These are phyloP conservation scores for Phytophthora hybrid DNA, from an alignment of 352 stramenopile genomes.

Conservation along the genomic window DNA sequence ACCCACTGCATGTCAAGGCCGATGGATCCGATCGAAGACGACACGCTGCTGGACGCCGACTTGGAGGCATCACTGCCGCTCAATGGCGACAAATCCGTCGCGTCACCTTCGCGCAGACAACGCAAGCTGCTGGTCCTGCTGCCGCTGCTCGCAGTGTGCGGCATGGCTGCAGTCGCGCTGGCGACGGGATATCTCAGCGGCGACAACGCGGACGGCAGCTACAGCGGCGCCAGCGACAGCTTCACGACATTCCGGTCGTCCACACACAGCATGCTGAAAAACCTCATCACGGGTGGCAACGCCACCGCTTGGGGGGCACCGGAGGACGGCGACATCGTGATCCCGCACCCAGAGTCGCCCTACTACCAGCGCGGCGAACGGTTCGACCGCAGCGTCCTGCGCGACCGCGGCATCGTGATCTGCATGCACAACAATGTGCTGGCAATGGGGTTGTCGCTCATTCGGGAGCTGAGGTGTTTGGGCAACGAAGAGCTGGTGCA, in stretches of 20 bases:
- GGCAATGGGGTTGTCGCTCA: conserved; percentile 32
- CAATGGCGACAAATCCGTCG: conserved; percentile 14
- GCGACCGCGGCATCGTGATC: conserved; percentile 41
- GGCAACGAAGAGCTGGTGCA: conserved; percentile 36
- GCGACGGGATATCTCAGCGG: conserved; percentile 20
- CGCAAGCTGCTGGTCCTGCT: conserved; percentile 27
- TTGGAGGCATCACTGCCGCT: conserved; percentile 20
- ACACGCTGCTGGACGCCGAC: conserved; percentile 7
- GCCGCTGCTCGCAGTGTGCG: conserved; percentile 19
- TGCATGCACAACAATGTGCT: conserved; percentile 41
- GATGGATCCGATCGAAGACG: conserved; percentile 18
- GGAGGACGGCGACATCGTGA: conserved; percentile 24
- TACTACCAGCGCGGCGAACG: conserved; percentile 31
- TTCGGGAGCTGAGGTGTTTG: conserved; percentile 30
- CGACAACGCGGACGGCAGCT: conserved; percentile 2
- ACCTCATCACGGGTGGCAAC: conserved; percentile 7
- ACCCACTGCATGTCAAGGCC: not conserved
- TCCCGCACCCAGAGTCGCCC: conserved; percentile 24
- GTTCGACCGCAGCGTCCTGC: conserved; percentile 32
- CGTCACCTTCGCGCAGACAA: conserved; percentile 20
- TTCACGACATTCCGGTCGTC: conserved; percentile 20
- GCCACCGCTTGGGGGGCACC: conserved; percentile 11
- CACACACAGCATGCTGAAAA: conserved; percentile 15
- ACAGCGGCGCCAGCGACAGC: conserved; percentile 1
- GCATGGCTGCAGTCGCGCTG: conserved; percentile 21